These are phyloP conservation scores for Penicillium cataractarum DNA, from an alignment of 495 filamentous ascomycete species.

Conservation along the genomic window DNA sequence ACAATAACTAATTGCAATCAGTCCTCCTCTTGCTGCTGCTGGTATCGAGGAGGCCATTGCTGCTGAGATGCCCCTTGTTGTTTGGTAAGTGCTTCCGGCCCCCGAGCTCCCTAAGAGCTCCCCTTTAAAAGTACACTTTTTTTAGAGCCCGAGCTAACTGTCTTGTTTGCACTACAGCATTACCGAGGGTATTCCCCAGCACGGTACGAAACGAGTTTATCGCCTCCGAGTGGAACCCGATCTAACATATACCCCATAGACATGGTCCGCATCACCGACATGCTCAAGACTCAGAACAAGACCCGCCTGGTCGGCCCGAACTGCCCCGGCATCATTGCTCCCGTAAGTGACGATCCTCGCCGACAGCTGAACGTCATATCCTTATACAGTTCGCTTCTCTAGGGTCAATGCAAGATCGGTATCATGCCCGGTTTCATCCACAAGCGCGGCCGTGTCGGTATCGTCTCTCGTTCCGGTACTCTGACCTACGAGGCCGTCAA, in stretches of 20 bases:
- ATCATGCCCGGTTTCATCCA: slow-evolving; percentile 99
- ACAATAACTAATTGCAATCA: slow-evolving; percentile 37
- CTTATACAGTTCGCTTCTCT: slow-evolving; percentile 24
- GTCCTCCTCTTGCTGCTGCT: slow-evolving; percentile 85
- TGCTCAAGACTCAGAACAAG: slow-evolving; percentile 96
- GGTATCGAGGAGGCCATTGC: slow-evolving; percentile 96
- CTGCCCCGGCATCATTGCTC: slow-evolving; percentile 97
- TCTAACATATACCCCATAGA: slow-evolving; percentile 57
- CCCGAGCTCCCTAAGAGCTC: slow-evolving; percentile 22
- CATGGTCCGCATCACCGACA: slow-evolving; percentile 99
- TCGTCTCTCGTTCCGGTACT: slow-evolving; percentile 97
- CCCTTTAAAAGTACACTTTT: background rate
- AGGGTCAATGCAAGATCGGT: slow-evolving; percentile 99
- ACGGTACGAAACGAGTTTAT: slow-evolving; percentile 60
- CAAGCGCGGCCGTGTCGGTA: slow-evolving; percentile 97
- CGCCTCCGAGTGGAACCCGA: slow-evolving; percentile 8
- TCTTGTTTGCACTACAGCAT: slow-evolving; percentile 57
- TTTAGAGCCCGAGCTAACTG: slow-evolving; percentile 10
- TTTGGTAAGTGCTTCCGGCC: slow-evolving; percentile 65
- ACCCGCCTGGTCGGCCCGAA: slow-evolving; percentile 96
- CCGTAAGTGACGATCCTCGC: slow-evolving; percentile 47
- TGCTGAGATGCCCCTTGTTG: slow-evolving; percentile 89
- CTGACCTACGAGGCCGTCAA: slow-evolving; percentile 99
- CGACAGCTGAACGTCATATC: background rate
- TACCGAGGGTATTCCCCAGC: slow-evolving; percentile 97